A percentile compares a stretch with the other conserved stretches of the same genome.
These are phyloP conservation scores for Aspergillus fischeri DNA, from an alignment of 2,329 filamentous ascomycete species.

Conservation along the genomic window DNA sequence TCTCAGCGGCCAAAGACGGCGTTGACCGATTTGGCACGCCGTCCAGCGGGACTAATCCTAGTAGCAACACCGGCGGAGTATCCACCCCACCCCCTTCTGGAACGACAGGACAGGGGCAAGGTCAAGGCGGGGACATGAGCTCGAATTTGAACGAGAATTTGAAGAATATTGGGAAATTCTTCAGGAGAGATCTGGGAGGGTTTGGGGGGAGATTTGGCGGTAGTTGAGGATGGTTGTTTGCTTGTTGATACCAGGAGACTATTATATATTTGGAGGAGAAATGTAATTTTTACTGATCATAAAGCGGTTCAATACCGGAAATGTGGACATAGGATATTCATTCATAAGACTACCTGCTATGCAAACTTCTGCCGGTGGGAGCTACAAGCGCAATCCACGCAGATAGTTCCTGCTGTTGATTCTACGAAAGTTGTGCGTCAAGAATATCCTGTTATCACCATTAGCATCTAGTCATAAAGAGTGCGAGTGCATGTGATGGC, in stretches of 20 bases:
- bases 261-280: background rate
- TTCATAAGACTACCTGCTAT: background rate
- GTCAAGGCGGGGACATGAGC: slow-evolving; percentile 21
- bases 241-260: background rate
- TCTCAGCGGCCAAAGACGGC: slow-evolving; percentile 81
- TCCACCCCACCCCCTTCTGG: slow-evolving; percentile 22
- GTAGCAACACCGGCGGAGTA: slow-evolving; percentile 15
- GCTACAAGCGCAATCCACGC: background rate
- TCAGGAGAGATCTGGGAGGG: slow-evolving; percentile 77
- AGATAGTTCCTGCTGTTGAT: background rate
- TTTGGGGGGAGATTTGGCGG: slow-evolving; percentile 67
- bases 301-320: background rate
- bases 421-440: background rate
- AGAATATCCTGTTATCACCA: background rate
- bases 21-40: slow-evolving; percentile 71
- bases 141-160: slow-evolving; percentile 85
- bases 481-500: background rate
- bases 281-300: background rate
- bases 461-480: background rate
- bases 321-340: background rate
- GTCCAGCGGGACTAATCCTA: slow-evolving; percentile 26
- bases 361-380: background rate
- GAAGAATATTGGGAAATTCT: slow-evolving; percentile 95
- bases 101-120: slow-evolving; percentile 19
- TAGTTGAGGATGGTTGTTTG: background rate